A percentile compares a stretch with the other conserved stretches of the same genome.
Conservation (phyloP, 495 filamentous ascomycete species). For the Aspergillus saccharolyticus region DNA sequence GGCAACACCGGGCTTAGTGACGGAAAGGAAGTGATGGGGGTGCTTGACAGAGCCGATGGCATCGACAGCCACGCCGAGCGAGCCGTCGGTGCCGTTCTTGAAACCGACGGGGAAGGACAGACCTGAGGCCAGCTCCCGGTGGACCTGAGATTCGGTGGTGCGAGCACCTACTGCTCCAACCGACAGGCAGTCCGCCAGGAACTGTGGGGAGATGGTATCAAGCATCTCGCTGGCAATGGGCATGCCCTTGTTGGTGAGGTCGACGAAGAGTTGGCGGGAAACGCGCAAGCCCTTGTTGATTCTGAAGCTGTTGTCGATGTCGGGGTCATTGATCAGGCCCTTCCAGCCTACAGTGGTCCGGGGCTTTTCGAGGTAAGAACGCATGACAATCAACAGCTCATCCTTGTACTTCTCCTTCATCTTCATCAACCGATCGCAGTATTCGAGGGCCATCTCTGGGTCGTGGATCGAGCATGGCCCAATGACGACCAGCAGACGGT, state of each 20-base stretch:
- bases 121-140: slow-evolving; percentile 90
- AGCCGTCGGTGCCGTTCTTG: slow-evolving; percentile 98
- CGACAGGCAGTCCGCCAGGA: slow-evolving; percentile 87
- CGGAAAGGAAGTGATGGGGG: slow-evolving; percentile 96
- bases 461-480: slow-evolving; percentile 99
- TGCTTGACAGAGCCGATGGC: slow-evolving; percentile 91
- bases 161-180: slow-evolving; percentile 92
- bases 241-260: slow-evolving; percentile 92
- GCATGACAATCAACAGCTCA: slow-evolving; percentile 94
- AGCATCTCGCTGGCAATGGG: slow-evolving; percentile 98
- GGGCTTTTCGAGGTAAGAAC: slow-evolving; percentile 97
- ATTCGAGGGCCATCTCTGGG: slow-evolving; percentile 84
- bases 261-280: slow-evolving; percentile 88
- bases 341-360: slow-evolving; percentile 99
- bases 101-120: slow-evolving; percentile 97
- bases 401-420: slow-evolving; percentile 86
- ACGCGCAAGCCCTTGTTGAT: slow-evolving; percentile 95
- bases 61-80: slow-evolving; percentile 85
- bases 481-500: slow-evolving; percentile 83
- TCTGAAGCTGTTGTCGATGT: slow-evolving; percentile 97
- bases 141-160: slow-evolving; percentile 93
- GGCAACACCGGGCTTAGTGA: slow-evolving; percentile 94
- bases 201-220: slow-evolving; percentile 98
- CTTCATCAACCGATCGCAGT: slow-evolving; percentile 76
- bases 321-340: slow-evolving; percentile 97